Conservation (phyloP, 1,139 yeast genomes). For the Yamadazyma aaseri region DNA sequence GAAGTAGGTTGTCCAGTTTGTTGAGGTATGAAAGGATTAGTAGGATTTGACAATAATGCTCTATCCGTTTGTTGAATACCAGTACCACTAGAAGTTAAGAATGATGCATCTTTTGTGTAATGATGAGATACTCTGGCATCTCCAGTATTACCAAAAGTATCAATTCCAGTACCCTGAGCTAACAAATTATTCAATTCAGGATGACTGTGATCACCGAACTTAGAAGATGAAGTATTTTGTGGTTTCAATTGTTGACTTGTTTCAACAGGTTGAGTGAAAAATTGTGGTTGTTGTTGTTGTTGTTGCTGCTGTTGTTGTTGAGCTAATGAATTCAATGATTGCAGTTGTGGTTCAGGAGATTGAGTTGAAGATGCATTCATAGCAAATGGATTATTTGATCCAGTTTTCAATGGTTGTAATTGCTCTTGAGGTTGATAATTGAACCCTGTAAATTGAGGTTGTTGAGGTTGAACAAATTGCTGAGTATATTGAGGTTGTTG, state of each 20-base stretch:
- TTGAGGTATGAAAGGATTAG: slow-evolving; percentile 82
- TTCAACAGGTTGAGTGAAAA: slow-evolving; percentile 21
- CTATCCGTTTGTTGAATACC: slow-evolving; percentile 55
- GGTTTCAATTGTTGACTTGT: slow-evolving; percentile 20
- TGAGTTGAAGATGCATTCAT: slow-evolving; percentile 30
- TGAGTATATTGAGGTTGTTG: slow-evolving; percentile 26
- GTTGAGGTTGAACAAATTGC: slow-evolving; percentile 22
- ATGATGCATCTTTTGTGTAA: slow-evolving; percentile 77
- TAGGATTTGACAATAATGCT: slow-evolving; percentile 45
- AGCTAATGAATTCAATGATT: slow-evolving; percentile 12
- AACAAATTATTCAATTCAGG: slow-evolving; percentile 71
- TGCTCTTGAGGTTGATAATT: slow-evolving; percentile 34
- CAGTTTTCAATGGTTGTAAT: slow-evolving; percentile 66
- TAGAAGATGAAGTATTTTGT: slow-evolving; percentile 37
- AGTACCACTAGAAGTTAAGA: slow-evolving; percentile 85
- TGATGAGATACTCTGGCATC: slow-evolving; percentile 89
- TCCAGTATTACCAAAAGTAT: slow-evolving; percentile 95
- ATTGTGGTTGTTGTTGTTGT: slow-evolving; percentile 22
- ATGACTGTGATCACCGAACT: slow-evolving; percentile 54
- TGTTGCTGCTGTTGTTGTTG: slow-evolving; percentile 17
- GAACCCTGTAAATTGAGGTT: slow-evolving; percentile 20
- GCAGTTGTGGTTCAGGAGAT: slow-evolving; percentile 21
- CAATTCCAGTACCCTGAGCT: slow-evolving; percentile 88
- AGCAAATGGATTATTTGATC: slow-evolving; percentile 91
- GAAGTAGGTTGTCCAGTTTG: slow-evolving; percentile 48